phyloP scores from a whole-genome alignment of 345 rosid genomes.

The Ceriops zippeliana region DNA sequence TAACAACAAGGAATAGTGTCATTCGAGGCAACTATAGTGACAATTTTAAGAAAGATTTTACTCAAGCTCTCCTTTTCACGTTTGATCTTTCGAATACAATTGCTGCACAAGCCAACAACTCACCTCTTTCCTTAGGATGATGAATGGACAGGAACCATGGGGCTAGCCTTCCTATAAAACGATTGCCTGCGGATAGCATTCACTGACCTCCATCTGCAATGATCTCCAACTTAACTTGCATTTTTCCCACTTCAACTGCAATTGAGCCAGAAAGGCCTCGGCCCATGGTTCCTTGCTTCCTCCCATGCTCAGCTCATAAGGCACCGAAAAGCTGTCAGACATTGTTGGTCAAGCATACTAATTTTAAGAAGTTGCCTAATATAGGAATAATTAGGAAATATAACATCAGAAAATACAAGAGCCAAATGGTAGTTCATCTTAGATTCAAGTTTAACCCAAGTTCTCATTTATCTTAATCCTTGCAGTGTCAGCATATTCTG shows the following conservation, averaged over 20 bases:
- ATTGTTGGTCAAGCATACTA: neutral
- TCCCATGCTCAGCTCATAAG: conserved; percentile 82
- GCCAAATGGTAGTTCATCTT: too few relatives aligned
- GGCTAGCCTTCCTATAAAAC: conserved; percentile 39
- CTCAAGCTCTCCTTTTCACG: too few relatives aligned
- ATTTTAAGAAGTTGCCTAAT: neutral
- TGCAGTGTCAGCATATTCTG: too few relatives aligned
- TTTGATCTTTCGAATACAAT: neutral
- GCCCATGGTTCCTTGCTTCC: conserved; percentile 81
- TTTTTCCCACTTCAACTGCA: conserved; percentile 55
- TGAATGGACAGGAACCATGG: neutral
- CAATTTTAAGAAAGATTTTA: too few relatives aligned
- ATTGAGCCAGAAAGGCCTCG: conserved; percentile 42
- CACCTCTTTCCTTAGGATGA: neutral
- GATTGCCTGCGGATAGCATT: conserved; percentile 84
- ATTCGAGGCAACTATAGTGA: too few relatives aligned
- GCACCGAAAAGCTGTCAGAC: conserved; percentile 73
- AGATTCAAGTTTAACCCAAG: too few relatives aligned
- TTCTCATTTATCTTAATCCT: too few relatives aligned
- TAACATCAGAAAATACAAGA: too few relatives aligned
- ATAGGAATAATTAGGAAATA: neutral
- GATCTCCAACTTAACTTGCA: conserved; percentile 66
- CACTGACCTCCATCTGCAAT: conserved; percentile 65
- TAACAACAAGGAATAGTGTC: too few relatives aligned
- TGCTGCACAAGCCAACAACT: neutral